These are phyloP conservation scores for Neonectria coccinea DNA, from an alignment of 2,329 filamentous ascomycete species.

Conservation along the genomic window DNA sequence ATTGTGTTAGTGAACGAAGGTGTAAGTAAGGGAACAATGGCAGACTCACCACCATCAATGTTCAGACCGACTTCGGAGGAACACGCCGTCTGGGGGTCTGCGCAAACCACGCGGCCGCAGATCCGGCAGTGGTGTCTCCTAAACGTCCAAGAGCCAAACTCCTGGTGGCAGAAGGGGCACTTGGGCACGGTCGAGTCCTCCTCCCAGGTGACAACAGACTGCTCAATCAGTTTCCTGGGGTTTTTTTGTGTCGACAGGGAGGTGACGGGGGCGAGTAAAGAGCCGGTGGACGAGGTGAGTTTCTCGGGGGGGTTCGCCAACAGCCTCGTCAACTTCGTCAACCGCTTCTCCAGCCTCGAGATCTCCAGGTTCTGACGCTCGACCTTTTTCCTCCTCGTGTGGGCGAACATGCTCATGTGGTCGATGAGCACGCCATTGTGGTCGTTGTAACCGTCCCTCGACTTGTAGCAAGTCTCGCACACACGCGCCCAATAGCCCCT, in stretches of 20 bases:
- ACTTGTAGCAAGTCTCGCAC: slow-evolving; percentile 99
- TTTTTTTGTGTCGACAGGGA: slow-evolving; percentile 76
- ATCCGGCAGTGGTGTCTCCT: slow-evolving; percentile 93
- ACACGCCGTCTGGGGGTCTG: slow-evolving; percentile 85
- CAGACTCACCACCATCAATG: slow-evolving; percentile 30
- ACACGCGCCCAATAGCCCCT: slow-evolving; percentile 93
- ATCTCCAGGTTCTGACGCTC: slow-evolving; percentile 90
- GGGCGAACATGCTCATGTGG: slow-evolving; percentile 77
- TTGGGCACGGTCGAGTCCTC: slow-evolving; percentile 83
- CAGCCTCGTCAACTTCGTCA: slow-evolving; percentile 89
- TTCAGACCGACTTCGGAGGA: slow-evolving; percentile 87
- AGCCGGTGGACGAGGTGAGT: slow-evolving; percentile 61
- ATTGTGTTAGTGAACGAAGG: slow-evolving; percentile 1
- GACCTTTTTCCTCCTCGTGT: slow-evolving; percentile 79
- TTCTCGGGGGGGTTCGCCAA: slow-evolving; percentile 81
- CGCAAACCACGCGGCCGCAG: slow-evolving; percentile 93
- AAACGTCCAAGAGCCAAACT: slow-evolving; percentile 94
- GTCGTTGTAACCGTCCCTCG: slow-evolving; percentile 94
- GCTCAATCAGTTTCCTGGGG: slow-evolving; percentile 84
- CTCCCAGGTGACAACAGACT: slow-evolving; percentile 94
- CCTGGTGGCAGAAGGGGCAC: slow-evolving; percentile 96
- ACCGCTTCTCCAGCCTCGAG: slow-evolving; percentile 87
- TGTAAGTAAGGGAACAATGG: neutral
- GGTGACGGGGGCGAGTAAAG: slow-evolving; percentile 70
- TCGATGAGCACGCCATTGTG: slow-evolving; percentile 78